A percentile compares a stretch with the other conserved stretches of the same genome.
These are phyloP conservation scores for Dryadomyces quercivorus DNA, from an alignment of 2,329 filamentous ascomycete genomes.

Conservation along the genomic window DNA sequence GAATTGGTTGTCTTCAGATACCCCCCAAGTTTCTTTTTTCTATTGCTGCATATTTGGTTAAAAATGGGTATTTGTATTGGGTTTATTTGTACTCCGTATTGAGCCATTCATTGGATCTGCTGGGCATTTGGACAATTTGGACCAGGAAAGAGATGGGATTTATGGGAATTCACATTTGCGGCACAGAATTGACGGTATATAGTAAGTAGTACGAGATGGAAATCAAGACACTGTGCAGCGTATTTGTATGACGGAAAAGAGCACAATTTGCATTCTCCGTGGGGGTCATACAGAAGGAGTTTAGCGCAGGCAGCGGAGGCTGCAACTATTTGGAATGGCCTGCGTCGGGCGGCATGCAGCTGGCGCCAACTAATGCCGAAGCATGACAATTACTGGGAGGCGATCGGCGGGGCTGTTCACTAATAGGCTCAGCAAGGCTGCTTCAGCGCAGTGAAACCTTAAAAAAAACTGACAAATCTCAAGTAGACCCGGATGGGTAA, in stretches of 20 bases:
- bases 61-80: too few relatives aligned
- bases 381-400: not conserved
- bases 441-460: not conserved
- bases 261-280: not conserved
- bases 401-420: not conserved
- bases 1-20: not conserved
- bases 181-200: not conserved
- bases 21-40: not conserved
- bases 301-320: not conserved
- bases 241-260: not conserved
- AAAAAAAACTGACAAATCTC: not conserved
- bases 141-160: too few relatives aligned
- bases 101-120: too few relatives aligned
- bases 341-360: not conserved
- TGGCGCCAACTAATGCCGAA: not conserved
- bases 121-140: too few relatives aligned
- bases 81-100: too few relatives aligned
- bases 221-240: not conserved
- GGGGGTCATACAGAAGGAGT: not conserved
- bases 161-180: not conserved
- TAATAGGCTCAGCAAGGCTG: not conserved
- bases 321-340: not conserved
- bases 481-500: not conserved
- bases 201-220: not conserved
- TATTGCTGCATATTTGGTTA: too few relatives aligned